Evolutionary conservation across 139 green algal species (phyloP), one percentile per base, ranked within the genome.

Genomic region (Chlorella vulgaris): DNA sequence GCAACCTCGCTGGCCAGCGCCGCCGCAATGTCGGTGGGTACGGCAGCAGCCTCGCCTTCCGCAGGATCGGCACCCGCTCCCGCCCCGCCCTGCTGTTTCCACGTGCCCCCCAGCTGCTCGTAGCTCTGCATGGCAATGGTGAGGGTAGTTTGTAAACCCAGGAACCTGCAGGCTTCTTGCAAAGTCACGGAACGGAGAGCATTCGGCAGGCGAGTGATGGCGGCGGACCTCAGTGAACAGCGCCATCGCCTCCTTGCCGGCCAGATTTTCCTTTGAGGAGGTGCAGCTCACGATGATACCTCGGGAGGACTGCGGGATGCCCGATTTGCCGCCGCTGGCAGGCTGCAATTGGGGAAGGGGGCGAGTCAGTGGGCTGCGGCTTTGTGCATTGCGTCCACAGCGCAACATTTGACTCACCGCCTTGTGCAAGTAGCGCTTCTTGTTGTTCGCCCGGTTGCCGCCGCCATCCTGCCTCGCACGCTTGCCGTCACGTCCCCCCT

Each of bases 1-100:
- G 80, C 83, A 47, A 91, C 77, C 83, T 91, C 88, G 31, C 61
- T 76, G 47, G 76, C 88, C 35, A 91, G 65, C 7, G 83, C 51
- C 7, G 67, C 58, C 1, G 60, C 82, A 61, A 91, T 86, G 69
- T 91, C 86, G 15, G 39, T 33, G 22, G 50, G 61, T 0, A 31
- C 33, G n/a, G 70, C 61, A 15, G 29, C 60, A 7, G 13, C 60
- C 21, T 4, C 77, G 43, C n/a, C 22, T 24, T 29, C n/a, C n/a
- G n/a, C n/a, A n/a, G n/a, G n/a, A n/a, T 15, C 24, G 74, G 36
- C 55, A 29, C 58, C 58, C 43, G 55, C 6, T 58, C 47, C 28
- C 68, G 40, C 10, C 19, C 35, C 53, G 26, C 18, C 51, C 36
- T 65, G 70, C 31, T 47, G 26, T 51, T 36, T 69, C 73, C 73